Percentiles rank a stretch among this genome's conserved stretches.
Conservation (phyloP, 148 eudicot species). For the Cornus suecica region DNA sequence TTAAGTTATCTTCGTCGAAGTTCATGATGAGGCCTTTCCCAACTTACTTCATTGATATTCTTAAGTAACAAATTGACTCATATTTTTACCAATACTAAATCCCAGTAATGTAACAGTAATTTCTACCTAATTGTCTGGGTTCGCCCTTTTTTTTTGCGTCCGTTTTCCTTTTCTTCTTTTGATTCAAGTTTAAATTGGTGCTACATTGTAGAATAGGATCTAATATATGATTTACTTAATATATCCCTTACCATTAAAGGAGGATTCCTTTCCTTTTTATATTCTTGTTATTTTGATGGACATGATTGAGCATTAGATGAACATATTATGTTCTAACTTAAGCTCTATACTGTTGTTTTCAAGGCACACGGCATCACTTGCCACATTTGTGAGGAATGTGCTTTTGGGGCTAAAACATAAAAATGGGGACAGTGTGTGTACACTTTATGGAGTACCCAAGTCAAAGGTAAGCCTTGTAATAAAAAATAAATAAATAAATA, state of each 20-base stretch:
- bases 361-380: slow-evolving; percentile 80
- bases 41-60: too few species aligned
- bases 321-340: slow-evolving; percentile 19
- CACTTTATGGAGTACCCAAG: slow-evolving; percentile 53
- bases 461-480: slow-evolving; percentile 46
- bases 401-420: slow-evolving; percentile 67
- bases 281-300: slow-evolving; percentile 6
- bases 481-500: not conserved
- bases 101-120: too few species aligned
- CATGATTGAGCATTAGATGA: not conserved
- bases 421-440: slow-evolving; percentile 62
- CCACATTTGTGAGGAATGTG: slow-evolving; percentile 55
- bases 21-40: too few species aligned
- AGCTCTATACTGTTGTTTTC: slow-evolving; percentile 16
- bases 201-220: too few species aligned
- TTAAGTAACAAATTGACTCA: too few species aligned
- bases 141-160: too few species aligned
- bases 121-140: too few species aligned
- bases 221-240: not conserved
- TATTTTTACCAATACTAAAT: too few species aligned
- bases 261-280: not conserved
- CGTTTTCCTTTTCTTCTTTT: too few species aligned
- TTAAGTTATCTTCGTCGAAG: too few species aligned
- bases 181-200: too few species aligned
- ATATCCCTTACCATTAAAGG: not conserved